Evolutionary conservation across 73 alveolate genomes (phyloP), one percentile per base, ranked within the genome.

Genomic region (Paramecium biaurelia): DNA sequence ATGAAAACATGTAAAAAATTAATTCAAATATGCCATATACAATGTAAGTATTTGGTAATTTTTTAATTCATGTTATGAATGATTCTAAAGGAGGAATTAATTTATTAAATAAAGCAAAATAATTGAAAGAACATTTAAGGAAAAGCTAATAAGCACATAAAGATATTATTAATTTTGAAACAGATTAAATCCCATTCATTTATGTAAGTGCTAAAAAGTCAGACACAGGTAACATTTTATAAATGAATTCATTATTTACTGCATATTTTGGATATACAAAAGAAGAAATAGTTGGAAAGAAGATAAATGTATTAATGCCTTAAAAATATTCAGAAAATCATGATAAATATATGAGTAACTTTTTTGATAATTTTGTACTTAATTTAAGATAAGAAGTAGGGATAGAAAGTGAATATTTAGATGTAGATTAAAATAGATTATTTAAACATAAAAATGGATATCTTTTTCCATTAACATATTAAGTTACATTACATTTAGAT

Each of bases 361-460:
- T 38, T 58, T 63, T 70, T 89, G 94, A 89, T 14, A 89, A 49
- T 28, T 35, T 89, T 7, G 34, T 68, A 9, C 41, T 45, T 15
- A 82, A 82, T 79, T 43, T 79, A 34, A 21, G 74, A 79, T 30
- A 38, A 26, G 90, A 79, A 30, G 24, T 38, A 18, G 57, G 76
- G 15, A 41, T 41, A 5, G 24, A 41, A 18, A 89, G 94, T 28
- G 20, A 37, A 14, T 89, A 89, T 26, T 26, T 89, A 24, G 90
- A 89, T 45, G 30, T 35, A 24, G 92, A 76, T 23, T 57, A 89
- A 26, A 57, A 20, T 32, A n/a, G 70, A 45, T 89, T 43, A 41
- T 76, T 76, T 26, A 41, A 32, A 43, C 89, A 89, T 30, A 89
- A 63, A 70, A 89, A 82, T 89, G 94, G 90, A 20, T 89, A 89